Conservation (phyloP, 306 rosid species). For the Vachellia pachyceras region DNA sequence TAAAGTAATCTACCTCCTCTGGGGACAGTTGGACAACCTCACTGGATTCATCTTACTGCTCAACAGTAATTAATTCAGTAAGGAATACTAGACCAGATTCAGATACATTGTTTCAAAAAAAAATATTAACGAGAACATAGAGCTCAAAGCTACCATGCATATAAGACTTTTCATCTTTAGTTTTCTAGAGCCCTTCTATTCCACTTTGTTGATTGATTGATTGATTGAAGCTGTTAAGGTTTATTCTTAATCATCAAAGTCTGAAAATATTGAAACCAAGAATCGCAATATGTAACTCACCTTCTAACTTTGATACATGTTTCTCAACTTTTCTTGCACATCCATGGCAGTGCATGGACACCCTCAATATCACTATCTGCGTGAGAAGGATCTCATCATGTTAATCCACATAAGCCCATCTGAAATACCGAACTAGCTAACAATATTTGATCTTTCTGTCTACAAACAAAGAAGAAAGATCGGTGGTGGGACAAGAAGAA, state of each 20-base stretch:
- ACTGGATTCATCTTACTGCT: conserved; percentile 25
- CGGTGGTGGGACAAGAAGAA: conserved; percentile 1
- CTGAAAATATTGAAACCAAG: background rate
- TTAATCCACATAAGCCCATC: background rate
- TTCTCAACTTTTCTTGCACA: conserved; percentile 94
- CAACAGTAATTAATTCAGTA: background rate
- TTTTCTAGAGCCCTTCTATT: conserved; percentile 1
- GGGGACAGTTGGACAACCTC: conserved; percentile 32
- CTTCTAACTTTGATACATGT: conserved; percentile 84
- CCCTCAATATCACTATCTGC: conserved; percentile 83
- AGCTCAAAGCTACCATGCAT: background rate
- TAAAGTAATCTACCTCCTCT: conserved; percentile 30
- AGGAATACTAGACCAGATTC: background rate
- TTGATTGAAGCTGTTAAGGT: conserved; percentile 19
- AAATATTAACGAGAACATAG: background rate
- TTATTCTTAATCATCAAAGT: conserved; percentile 7
- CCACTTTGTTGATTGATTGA: conserved; percentile 5
- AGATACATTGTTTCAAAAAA: background rate
- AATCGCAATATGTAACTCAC: conserved; percentile 37
- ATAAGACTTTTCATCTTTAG: background rate
- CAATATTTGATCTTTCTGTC: background rate
- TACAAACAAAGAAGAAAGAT: conserved; percentile 9
- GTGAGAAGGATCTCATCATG: conserved; percentile 12
- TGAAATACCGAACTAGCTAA: background rate
- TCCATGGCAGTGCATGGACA: conserved; percentile 94